Base-by-base conservation (phyloP, 2,329 filamentous ascomycete genomes). In the Sarocladium kiliense region DNA sequence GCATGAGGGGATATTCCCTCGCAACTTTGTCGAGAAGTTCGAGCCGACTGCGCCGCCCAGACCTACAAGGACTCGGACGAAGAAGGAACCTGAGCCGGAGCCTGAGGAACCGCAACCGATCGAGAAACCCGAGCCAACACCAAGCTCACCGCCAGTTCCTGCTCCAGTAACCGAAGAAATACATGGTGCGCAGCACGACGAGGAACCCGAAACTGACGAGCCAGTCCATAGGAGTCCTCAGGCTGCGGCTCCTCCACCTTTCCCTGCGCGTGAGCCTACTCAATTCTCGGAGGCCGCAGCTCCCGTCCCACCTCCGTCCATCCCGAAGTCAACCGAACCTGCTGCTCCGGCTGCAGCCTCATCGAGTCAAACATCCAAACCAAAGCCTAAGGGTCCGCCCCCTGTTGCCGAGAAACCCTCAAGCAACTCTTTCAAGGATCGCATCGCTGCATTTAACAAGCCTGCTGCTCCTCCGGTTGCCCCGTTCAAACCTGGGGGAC, bases 371-470 rank as follows among this genome's bases (percentile, higher is more conserved):
- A 59, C 62, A 53, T 57, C 65, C 53, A 73, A 72, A 57, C 56
- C 66, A 10, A 80, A 76, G 63, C 68, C 74, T 55, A 77, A 76
- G 55, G 84, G 82, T 57, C 78, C 85, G 21, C 86, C 89, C 37
- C 87, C 90, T 12, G 78, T 80, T 10, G 71, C 77, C 10, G 89
- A 91, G 63, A 96, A 96, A 69, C 90, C 91, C 26, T 69, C 71
- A 11, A 79, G 76, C 45, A 89, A 82, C 65, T 91, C 94, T 2
- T 97, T 99, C 76, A 92, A 84, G 67, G 94, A 97, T 72, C 89
- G 94, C 59, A 96, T 99, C 67, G 94, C 94, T 32, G 93, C 94
- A 44, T 99, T 99, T 76, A 99, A 99, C 72, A 94, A 93, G 68
- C 78, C 89, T 44, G 84, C 89, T 36, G 91, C 91, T 5, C 85